These are phyloP conservation scores for Euclidium syriacum DNA, from an alignment of 345 rosid genomes.

Conservation along the genomic window DNA sequence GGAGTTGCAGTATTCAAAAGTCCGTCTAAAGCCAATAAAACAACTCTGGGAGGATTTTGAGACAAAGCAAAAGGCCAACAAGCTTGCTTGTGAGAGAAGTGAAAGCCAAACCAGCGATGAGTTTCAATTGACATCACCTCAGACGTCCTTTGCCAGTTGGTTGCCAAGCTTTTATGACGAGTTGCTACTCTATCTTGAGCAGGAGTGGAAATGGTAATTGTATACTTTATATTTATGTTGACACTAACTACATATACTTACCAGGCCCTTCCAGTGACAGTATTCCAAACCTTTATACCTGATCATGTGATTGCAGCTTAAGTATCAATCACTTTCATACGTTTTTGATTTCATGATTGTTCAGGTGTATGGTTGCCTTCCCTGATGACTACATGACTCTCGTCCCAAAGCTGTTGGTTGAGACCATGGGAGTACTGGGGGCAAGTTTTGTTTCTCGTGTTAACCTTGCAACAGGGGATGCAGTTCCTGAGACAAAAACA, in stretches of 20 bases:
- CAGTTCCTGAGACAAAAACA: slow-evolving; percentile 88
- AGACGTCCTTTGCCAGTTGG: slow-evolving; percentile 73
- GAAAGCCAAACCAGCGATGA: slow-evolving; percentile 52
- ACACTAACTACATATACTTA: neutral
- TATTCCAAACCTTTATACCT: neutral
- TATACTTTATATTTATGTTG: neutral
- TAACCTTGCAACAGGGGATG: slow-evolving; percentile 85
- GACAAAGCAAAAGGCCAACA: slow-evolving; percentile 50
- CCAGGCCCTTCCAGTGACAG: neutral
- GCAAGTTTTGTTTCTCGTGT: slow-evolving; percentile 73
- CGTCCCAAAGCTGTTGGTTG: slow-evolving; percentile 74
- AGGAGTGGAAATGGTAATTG: slow-evolving; percentile 96
- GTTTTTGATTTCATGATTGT: slow-evolving; percentile 7
- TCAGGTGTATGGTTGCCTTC: slow-evolving; percentile 93
- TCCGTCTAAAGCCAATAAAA: slow-evolving; percentile 75
- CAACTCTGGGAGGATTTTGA: slow-evolving; percentile 96
- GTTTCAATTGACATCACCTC: slow-evolving; percentile 34
- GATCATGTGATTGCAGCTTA: slow-evolving; percentile 4
- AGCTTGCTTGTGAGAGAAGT: slow-evolving; percentile 51
- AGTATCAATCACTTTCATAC: neutral
- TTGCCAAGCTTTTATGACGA: slow-evolving; percentile 94
- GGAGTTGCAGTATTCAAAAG: slow-evolving; percentile 82
- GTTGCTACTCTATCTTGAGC: slow-evolving; percentile 89
- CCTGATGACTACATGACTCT: slow-evolving; percentile 82
- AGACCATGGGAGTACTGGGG: slow-evolving; percentile 77